Evolutionary conservation across 441 rosid species (phyloP), one percentile per base, ranked within the genome.

Genomic region (Adansonia gregorii): DNA sequence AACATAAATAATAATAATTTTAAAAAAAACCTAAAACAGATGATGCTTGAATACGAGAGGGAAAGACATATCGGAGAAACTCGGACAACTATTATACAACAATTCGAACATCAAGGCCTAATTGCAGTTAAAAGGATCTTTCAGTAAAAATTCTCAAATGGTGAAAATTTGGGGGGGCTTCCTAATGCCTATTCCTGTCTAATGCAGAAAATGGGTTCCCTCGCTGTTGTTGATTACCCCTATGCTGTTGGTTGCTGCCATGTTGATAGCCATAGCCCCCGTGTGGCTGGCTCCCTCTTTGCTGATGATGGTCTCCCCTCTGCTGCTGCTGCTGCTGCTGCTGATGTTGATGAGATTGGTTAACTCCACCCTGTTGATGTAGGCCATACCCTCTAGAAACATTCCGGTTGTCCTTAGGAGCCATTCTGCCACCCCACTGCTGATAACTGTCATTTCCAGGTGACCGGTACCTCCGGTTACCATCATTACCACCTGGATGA

Each of bases 141-240:
- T 58, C 63, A 63, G 67, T 27, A 43, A 35, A 35, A 35, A 35
- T 35, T 35, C 39, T 35, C 39, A 35, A 35, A 35, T 35, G 39
- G 39, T 35, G 39, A 35, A 35, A 35, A 35, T 35, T 19, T 63
- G 12, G 19, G 67, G 67, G 45, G 45, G 45, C 45, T 17, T 63
- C 45, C 19, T 35, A 10, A 63, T 63, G 45, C 7, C 76, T 65
- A 52, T 87, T 84, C 11, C 87, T 7, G 66, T 86, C 89, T 41
- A 86, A 58, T 1, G 85, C 78, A 17, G 89, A 74, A 76, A 41
- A 88, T 14, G 80, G 78, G 79, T 86, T 89, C 55, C 80, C 72
- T 8, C 81, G 60, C 35, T 70, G 84, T 77, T 84, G 91, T 60
- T 74, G 78, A 74, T 80, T 67, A 22, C 74, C 52, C 14, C 78